Conservation (phyloP, 495 filamentous ascomycete species). For the Hypoxylon lienhwacheense region DNA sequence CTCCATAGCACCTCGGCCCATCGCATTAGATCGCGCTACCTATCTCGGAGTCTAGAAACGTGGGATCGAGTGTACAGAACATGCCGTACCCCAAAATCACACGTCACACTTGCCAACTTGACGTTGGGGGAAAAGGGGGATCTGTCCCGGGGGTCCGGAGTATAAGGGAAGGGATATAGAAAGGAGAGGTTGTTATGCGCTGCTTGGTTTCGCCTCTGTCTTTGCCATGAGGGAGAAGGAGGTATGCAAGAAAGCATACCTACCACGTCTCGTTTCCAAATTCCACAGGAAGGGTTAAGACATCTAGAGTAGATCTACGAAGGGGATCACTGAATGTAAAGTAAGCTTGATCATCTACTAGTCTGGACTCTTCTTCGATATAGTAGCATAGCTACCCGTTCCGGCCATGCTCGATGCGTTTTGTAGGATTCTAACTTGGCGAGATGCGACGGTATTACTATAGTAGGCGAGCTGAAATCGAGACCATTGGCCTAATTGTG, state of each 20-base stretch:
- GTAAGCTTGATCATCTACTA: neutral
- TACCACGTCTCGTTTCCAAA: neutral
- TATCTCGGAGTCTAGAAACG: constrained; percentile 33
- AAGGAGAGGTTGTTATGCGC: constrained; percentile 7
- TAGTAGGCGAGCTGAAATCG: constrained; percentile 12
- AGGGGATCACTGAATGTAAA: neutral
- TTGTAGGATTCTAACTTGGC: constrained; percentile 3
- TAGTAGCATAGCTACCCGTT: neutral
- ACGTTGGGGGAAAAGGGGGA: constrained; percentile 2
- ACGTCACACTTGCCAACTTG: constrained; percentile 25
- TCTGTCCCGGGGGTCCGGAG: no score
- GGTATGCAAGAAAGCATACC: constrained; percentile 8
- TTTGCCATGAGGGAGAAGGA: constrained; percentile 23
- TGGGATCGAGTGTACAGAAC: constrained; percentile 22
- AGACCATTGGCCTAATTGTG: constrained; percentile 26
- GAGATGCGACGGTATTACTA: constrained; percentile 17
- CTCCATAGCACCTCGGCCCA: constrained; percentile 17
- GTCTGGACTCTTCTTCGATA: neutral
- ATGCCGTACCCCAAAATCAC: constrained; percentile 10
- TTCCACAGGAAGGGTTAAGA: constrained; percentile 6
- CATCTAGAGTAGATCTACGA: constrained; percentile 3
- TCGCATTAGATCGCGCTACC: constrained; percentile 33
- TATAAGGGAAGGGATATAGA: neutral
- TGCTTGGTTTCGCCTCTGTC: constrained; percentile 14
- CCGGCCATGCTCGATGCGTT: neutral